These are phyloP conservation scores for Raffaelea deltoideospora DNA, from an alignment of 2,329 filamentous ascomycete genomes.

Conservation along the genomic window DNA sequence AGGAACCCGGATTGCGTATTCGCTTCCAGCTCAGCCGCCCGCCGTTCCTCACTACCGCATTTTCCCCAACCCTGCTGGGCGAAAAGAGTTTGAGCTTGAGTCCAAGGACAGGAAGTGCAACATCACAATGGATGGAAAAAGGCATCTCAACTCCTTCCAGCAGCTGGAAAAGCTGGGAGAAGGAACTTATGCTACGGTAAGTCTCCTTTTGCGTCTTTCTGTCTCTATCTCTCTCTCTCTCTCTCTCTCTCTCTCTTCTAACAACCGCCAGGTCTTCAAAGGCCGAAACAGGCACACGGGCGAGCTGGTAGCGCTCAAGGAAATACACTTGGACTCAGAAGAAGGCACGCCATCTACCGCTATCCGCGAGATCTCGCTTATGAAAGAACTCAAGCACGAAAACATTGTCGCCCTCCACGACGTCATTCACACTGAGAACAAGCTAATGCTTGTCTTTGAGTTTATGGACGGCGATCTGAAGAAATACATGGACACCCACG, in stretches of 20 bases:
- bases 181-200: slow-evolving; percentile 93
- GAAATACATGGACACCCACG: slow-evolving; percentile 93
- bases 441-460: slow-evolving; percentile 98
- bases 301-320: slow-evolving; percentile 90
- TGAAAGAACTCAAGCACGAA: slow-evolving; percentile 99
- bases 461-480: slow-evolving; percentile 98
- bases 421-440: slow-evolving; percentile 99
- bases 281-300: slow-evolving; percentile 93
- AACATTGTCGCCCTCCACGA: slow-evolving; percentile 96
- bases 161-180: slow-evolving; percentile 98
- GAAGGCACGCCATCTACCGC: slow-evolving; percentile 95
- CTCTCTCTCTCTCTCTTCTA: background rate
- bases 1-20: slow-evolving; percentile 4
- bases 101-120: too few relatives aligned
- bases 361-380: slow-evolving; percentile 94
- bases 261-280: slow-evolving; percentile 62
- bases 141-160: slow-evolving; percentile 94
- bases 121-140: slow-evolving; percentile 67
- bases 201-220: slow-evolving; percentile 16
- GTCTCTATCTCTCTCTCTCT: background rate
- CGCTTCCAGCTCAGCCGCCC: slow-evolving; percentile 15
- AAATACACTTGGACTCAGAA: slow-evolving; percentile 97
- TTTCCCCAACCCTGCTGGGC: slow-evolving; percentile 7
- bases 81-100: slow-evolving; percentile 6
- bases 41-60: slow-evolving; percentile 15